Evolutionary conservation across 495 filamentous ascomycete genomes (phyloP).

Genomic region (Penicillium bovifimosum): DNA sequence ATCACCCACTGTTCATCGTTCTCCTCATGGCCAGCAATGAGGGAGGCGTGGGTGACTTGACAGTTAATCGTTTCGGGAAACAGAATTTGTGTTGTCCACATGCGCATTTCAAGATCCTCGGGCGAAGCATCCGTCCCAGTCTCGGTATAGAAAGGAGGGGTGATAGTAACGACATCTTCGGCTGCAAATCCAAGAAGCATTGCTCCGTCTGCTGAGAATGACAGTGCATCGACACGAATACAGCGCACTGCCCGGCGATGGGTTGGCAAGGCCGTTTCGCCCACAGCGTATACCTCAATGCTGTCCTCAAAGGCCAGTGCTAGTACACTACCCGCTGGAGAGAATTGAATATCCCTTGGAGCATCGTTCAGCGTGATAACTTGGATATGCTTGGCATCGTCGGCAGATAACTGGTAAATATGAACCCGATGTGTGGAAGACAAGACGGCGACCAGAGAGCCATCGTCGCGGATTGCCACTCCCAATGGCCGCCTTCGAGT

Average conservation of each 20-base stretch:
- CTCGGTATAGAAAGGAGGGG: conserved; percentile 69
- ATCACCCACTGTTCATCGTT: conserved; percentile 74
- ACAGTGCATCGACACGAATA: conserved; percentile 67
- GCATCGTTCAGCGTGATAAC: conserved; percentile 69
- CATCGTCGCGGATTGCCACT: conserved; percentile 75
- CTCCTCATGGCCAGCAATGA: conserved; percentile 63
- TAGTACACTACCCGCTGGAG: conserved; percentile 73
- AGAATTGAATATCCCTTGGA: conserved; percentile 71
- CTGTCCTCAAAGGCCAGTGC: conserved; percentile 83
- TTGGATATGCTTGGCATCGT: conserved; percentile 59
- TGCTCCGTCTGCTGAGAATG: conserved; percentile 78
- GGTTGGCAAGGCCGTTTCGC: conserved; percentile 54
- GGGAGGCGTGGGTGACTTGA: conserved; percentile 60
- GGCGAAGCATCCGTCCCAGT: conserved; percentile 41
- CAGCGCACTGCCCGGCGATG: conserved; percentile 78
- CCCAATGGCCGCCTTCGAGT: conserved; percentile 71
- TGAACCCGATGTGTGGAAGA: conserved; percentile 78
- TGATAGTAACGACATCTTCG: conserved; percentile 70
- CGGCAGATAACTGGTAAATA: conserved; percentile 62
- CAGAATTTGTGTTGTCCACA: conserved; percentile 86
- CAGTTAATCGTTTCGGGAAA: conserved; percentile 74
- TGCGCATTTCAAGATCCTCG: conserved; percentile 62
- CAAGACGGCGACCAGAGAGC: conserved; percentile 68
- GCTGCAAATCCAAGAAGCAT: conserved; percentile 79
- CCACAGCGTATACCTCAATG: conserved; percentile 78